A percentile compares a stretch with the other conserved stretches of the same genome.
phyloP scores from a whole-genome alignment of 305 asterid species.

The Lippia alba region DNA sequence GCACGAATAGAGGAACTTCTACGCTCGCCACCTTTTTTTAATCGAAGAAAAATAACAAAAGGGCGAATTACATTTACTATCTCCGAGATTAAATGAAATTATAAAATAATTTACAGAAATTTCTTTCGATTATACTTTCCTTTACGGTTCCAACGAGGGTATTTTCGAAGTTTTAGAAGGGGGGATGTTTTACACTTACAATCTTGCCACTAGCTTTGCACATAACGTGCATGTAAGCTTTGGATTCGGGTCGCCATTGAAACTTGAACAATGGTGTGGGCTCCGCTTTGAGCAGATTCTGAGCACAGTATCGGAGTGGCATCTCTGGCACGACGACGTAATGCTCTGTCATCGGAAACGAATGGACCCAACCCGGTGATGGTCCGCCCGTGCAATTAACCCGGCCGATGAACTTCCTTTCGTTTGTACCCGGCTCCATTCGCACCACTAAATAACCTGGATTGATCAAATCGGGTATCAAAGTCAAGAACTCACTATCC shows the following conservation, averaged over 20 bases:
- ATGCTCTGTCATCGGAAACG: conserved; percentile 86
- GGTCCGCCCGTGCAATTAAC: conserved; percentile 85
- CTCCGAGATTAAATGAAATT: too few species aligned
- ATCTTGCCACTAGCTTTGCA: conserved; percentile 81
- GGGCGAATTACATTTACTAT: too few species aligned
- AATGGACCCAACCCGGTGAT: conserved; percentile 93
- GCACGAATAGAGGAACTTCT: conserved; percentile 84
- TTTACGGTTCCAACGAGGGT: too few species aligned
- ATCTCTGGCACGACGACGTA: conserved; percentile 95
- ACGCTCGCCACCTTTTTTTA: conserved; percentile 84
- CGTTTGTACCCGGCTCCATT: conserved; percentile 81
- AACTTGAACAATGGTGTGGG: conserved; percentile 94
- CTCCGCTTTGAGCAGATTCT: conserved; percentile 84
- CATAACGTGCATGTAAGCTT: conserved; percentile 83
- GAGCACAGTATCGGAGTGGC: conserved; percentile 91
- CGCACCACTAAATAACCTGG: conserved; percentile 81
- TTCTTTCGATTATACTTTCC: too few species aligned
- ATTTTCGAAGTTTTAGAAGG: too few species aligned
- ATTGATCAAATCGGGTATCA: conserved; percentile 79
- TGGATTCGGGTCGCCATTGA: conserved; percentile 86
- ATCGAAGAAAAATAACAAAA: conserved; percentile 1
- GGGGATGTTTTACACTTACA: conserved; percentile 43
- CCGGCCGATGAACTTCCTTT: conserved; percentile 78
- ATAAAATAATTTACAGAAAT: too few species aligned
- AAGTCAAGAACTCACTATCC: conserved; percentile 58